Conservation (phyloP, 2,329 filamentous ascomycete genomes). For the Talaromyces marneffei region DNA sequence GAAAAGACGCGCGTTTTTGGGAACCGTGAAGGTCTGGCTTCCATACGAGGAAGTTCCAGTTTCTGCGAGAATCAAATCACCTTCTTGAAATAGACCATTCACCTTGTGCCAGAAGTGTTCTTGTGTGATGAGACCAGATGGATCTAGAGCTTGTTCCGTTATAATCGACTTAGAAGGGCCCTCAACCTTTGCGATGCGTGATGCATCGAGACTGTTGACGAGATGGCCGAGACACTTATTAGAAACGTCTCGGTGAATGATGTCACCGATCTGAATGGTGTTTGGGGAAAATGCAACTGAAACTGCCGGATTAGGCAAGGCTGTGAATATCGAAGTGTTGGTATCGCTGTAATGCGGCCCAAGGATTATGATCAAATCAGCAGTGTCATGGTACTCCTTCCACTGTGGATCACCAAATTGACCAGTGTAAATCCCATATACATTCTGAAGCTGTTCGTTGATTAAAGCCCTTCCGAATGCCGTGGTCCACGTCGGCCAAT, state of each 20-base stretch:
- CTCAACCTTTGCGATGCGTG: neutral
- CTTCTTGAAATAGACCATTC: neutral
- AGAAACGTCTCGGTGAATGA: neutral
- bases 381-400: constrained; percentile 35
- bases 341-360: constrained; percentile 45
- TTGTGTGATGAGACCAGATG: constrained; percentile 3
- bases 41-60: constrained; percentile 10
- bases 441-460: constrained; percentile 44
- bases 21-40: neutral
- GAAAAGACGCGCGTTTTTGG: constrained; percentile 9
- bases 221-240: neutral
- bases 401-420: constrained; percentile 48
- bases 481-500: constrained; percentile 46
- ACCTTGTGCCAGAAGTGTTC: neutral
- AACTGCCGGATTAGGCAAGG: neutral
- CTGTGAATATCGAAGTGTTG: constrained; percentile 38
- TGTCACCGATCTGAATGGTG: neutral
- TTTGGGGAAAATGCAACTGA: neutral
- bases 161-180: neutral
- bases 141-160: neutral
- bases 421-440: constrained; percentile 47
- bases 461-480: constrained; percentile 48
- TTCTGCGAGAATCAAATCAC: constrained; percentile 12
- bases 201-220: neutral
- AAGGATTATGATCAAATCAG: constrained; percentile 45